phyloP scores from a whole-genome alignment of 1,284 basidiomycete species.

The Trametes sp. region DNA sequence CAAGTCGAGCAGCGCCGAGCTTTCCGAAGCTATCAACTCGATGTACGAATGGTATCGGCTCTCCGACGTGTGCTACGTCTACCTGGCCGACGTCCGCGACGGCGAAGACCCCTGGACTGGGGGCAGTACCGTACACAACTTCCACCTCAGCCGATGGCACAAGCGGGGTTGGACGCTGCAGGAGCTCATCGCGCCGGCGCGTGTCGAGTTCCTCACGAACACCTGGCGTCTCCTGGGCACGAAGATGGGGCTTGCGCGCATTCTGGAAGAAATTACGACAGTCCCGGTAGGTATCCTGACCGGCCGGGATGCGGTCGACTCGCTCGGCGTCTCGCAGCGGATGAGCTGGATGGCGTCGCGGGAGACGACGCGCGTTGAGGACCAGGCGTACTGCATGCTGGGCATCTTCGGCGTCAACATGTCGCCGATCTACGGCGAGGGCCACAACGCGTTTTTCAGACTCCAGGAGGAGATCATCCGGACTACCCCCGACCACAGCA shows the following conservation, averaged over 20 bases:
- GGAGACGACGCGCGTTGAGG: slow-evolving; percentile 13
- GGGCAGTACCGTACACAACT: no score
- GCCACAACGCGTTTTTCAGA: slow-evolving; percentile 4
- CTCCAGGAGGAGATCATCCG: slow-evolving; percentile 11
- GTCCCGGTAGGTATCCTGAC: slow-evolving; percentile 2
- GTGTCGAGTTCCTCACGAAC: slow-evolving; percentile 12
- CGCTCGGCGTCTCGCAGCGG: slow-evolving; percentile 7
- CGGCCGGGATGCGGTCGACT: background rate
- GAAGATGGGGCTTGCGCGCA: slow-evolving; percentile 3
- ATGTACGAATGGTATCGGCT: background rate
- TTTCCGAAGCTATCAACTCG: background rate
- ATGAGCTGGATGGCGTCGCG: slow-evolving; percentile 18
- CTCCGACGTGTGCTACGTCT: background rate
- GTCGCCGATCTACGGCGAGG: slow-evolving; percentile 15
- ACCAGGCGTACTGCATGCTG: slow-evolving; percentile 14
- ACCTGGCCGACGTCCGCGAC: background rate
- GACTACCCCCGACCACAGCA: background rate
- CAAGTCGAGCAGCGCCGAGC: background rate
- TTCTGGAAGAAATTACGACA: slow-evolving; percentile 3
- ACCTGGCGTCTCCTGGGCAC: slow-evolving; percentile 13
- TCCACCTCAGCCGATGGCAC: background rate
- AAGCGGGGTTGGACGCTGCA: slow-evolving; percentile 11
- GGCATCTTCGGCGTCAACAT: slow-evolving; percentile 15
- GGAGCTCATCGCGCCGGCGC: slow-evolving; percentile 10
- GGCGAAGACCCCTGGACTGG: background rate